Evolutionary conservation across 2,329 filamentous ascomycete genomes (phyloP).

Genomic region (Aspergillus fischeri): DNA sequence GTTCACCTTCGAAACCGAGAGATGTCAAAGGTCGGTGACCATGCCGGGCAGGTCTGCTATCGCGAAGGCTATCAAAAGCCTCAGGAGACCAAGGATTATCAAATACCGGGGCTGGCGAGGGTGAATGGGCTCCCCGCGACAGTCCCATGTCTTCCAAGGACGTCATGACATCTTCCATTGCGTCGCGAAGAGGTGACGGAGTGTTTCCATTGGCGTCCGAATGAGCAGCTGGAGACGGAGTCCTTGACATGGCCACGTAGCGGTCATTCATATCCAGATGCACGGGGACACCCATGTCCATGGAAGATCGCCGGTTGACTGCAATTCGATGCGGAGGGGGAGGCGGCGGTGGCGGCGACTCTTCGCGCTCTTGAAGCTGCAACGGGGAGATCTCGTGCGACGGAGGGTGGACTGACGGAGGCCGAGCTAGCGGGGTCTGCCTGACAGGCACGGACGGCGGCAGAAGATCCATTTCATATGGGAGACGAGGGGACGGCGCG

Average conservation of each 20-base stretch:
- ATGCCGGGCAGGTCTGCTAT: constrained; percentile 29
- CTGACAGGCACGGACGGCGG: constrained; percentile 10
- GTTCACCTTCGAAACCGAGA: constrained; percentile 60
- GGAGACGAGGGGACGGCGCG: constrained; percentile 11
- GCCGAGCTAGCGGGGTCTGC: constrained; percentile 2
- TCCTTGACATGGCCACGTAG: constrained; percentile 38
- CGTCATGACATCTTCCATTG: constrained; percentile 98
- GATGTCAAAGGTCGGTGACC: constrained; percentile 65
- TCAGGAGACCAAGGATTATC: constrained; percentile 82
- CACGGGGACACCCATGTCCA: constrained; percentile 24
- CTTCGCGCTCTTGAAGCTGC: constrained; percentile 50
- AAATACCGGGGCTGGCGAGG: constrained; percentile 52
- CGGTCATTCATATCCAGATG: constrained; percentile 40
- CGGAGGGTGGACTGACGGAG: constrained; percentile 5
- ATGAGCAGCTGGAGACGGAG: constrained; percentile 47
- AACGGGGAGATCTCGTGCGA: constrained; percentile 25
- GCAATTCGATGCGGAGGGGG: constrained; percentile 71
- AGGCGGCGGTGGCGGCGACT: constrained; percentile 76
- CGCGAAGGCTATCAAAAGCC: constrained; percentile 61
- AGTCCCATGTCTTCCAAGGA: constrained; percentile 83
- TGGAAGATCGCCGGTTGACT: constrained; percentile 40
- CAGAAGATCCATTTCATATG: constrained; percentile 4
- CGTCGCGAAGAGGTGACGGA: constrained; percentile 84
- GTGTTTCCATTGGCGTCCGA: constrained; percentile 68
- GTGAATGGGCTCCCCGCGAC: constrained; percentile 48